Base-by-base conservation (phyloP, 495 filamentous ascomycete species). In the Lasiosphaeria hispida region DNA sequence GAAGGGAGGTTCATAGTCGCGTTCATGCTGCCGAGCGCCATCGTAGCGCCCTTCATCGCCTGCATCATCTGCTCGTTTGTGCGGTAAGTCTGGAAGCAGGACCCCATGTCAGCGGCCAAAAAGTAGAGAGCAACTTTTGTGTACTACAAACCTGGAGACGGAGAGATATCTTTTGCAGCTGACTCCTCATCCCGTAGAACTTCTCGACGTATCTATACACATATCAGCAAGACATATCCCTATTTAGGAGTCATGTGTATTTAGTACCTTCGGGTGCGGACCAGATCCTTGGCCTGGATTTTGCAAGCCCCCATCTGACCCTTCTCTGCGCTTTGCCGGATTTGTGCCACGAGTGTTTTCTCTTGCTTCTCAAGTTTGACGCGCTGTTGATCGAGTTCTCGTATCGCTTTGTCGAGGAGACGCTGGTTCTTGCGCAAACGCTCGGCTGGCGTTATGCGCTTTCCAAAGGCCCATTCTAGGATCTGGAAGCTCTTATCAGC, bases 21-120 rank as follows among this genome's bases (percentile, higher is more conserved):
- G 72, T 98, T 98, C 95, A 98, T 98, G 71, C 86, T 92, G 10
- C 92, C 91, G 11, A 98, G 80, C 2, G 96, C 84, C 67, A 86
- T 83, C 0, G 95, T 97, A 4, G 94, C 95, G 49, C 95, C 94
- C 69, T 96, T 97, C 94, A 97, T 98, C 5, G 91, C 92, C 70
- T 96, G 90, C 92, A 96, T 96, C 94, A 98, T 98, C 74, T 96
- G 92, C 70, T 98, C 94, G 74, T 98, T 97, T 64, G 91, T 96
- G 47, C 95, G 85, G 38, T 97, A 92, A 36, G 94, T 97, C 87
- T 96, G 60, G 18, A 36, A n/a, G 23, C 48, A 40, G 33, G 34
- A 51, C 45, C 11, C 62, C 30, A 42, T 41, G 37, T 61, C 37
- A 63, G 51, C 38, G 38, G 45, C 49, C 59, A 0, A 23, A 23